Evolutionary conservation across 495 filamentous ascomycete species (phyloP).

Genomic region (Xylaria longipes): DNA sequence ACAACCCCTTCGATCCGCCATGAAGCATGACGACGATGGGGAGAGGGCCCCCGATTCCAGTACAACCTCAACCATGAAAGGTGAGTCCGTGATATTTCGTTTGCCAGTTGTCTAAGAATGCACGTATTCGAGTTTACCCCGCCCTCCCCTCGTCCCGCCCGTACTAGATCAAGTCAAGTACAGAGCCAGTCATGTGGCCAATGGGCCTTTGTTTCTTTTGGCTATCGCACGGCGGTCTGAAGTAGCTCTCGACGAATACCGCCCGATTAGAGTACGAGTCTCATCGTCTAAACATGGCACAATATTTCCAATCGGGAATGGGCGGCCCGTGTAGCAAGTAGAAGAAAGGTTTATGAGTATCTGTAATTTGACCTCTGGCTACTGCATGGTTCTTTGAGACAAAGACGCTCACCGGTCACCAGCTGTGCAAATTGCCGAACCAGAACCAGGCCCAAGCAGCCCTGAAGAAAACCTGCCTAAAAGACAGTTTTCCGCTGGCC

Average conservation of each 20-base stretch:
- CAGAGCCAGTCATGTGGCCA: neutral
- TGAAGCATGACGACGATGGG: conserved; percentile 51
- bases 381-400: conserved; percentile 5
- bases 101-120: conserved; percentile 1
- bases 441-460: conserved; percentile 38
- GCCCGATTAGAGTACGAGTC: conserved; percentile 1
- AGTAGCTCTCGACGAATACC: neutral
- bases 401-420: conserved; percentile 18
- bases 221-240: neutral
- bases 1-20: conserved; percentile 49
- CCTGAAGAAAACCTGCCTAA: conserved; percentile 49
- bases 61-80: conserved; percentile 45
- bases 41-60: conserved; percentile 44
- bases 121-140: neutral
- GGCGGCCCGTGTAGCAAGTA: neutral
- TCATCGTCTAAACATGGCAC: neutral
- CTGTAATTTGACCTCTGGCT: neutral
- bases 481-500: conserved; percentile 51
- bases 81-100: conserved; percentile 37
- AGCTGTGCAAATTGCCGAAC: conserved; percentile 60
- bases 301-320: neutral
- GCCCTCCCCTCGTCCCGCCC: neutral
- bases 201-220: neutral
- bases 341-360: neutral
- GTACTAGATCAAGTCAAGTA: neutral